Conservation (phyloP, 768 basidiomycete species). For the Amanita brunnescens region DNA sequence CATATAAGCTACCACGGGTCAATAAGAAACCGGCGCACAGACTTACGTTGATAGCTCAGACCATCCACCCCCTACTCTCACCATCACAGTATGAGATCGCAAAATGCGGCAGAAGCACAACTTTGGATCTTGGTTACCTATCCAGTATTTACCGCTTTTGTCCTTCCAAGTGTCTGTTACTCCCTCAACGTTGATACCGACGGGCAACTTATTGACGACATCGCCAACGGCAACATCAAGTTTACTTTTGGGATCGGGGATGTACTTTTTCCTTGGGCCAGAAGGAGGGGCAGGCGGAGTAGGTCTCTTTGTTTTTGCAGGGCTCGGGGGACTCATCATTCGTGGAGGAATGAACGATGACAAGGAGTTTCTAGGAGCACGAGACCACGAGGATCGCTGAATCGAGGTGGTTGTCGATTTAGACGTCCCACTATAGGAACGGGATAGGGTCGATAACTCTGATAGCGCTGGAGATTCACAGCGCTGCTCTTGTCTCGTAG, state of each 20-base stretch:
- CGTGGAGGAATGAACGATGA: slow-evolving; percentile 30
- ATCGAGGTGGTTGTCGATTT: slow-evolving; percentile 34
- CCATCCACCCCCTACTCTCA: slow-evolving; percentile 95
- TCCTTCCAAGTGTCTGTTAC: slow-evolving; percentile 85
- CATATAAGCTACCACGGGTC: not conserved
- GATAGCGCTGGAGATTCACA: slow-evolving; percentile 55
- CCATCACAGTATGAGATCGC: slow-evolving; percentile 91
- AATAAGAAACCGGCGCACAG: not conserved
- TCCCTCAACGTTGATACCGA: slow-evolving; percentile 75
- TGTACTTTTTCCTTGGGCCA: slow-evolving; percentile 54
- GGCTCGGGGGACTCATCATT: slow-evolving; percentile 36
- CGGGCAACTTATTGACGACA: slow-evolving; percentile 82
- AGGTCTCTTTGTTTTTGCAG: slow-evolving; percentile 17
- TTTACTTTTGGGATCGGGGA: slow-evolving; percentile 85
- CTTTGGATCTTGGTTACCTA: slow-evolving; percentile 84
- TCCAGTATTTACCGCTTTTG: slow-evolving; percentile 94
- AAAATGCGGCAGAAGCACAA: slow-evolving; percentile 89
- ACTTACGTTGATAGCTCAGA: slow-evolving; percentile 81
- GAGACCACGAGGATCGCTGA: slow-evolving; percentile 48
- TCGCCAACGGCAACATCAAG: slow-evolving; percentile 90
- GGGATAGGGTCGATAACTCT: slow-evolving; percentile 44
- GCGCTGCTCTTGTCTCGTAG: slow-evolving; percentile 28
- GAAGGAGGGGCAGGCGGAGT: slow-evolving; percentile 13
- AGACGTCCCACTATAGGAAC: slow-evolving; percentile 31
- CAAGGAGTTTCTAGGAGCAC: slow-evolving; percentile 58